These are phyloP conservation scores for Magnusiomyces clavatus DNA, from an alignment of 1,139 yeast species.

Conservation along the genomic window DNA sequence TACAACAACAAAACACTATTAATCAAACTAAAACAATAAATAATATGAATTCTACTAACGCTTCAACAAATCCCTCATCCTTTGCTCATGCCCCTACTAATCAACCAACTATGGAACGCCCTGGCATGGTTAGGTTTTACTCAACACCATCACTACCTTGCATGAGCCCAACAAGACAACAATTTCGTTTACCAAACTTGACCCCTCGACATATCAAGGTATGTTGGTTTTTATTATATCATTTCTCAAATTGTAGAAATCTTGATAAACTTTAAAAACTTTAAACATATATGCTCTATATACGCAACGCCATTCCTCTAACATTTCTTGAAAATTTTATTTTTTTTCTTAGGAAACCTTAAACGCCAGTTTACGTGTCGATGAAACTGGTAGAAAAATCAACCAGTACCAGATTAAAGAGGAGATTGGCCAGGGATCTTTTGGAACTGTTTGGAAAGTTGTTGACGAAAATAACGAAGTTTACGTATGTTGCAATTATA, in stretches of 20 bases:
- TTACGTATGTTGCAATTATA: conserved; percentile 28
- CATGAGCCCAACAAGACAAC: conserved; percentile 33
- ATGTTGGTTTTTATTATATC: not conserved
- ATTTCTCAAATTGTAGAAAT: too few species aligned
- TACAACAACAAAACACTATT: too few species aligned
- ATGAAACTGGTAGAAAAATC: conserved; percentile 29
- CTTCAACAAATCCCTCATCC: too few species aligned
- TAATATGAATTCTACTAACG: too few species aligned
- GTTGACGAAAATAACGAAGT: conserved; percentile 43
- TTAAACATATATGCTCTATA: too few species aligned
- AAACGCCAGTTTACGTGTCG: conserved; percentile 29
- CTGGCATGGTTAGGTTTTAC: conserved; percentile 26
- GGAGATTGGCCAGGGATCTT: conserved; percentile 79
- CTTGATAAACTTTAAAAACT: too few species aligned
- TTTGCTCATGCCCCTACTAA: not conserved
- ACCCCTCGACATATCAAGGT: conserved; percentile 29
- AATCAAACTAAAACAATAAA: too few species aligned
- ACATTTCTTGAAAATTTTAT: not conserved
- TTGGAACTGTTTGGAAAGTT: conserved; percentile 84
- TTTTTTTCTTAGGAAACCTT: conserved; percentile 27
- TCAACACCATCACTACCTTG: conserved; percentile 28
- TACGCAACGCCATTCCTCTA: too few species aligned
- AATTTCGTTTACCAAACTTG: conserved; percentile 30
- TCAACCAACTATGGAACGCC: conserved; percentile 14
- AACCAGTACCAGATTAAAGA: conserved; percentile 52